Base-by-base conservation (phyloP, 73 alveolate species). In the Paramecium pentaurelia region DNA sequence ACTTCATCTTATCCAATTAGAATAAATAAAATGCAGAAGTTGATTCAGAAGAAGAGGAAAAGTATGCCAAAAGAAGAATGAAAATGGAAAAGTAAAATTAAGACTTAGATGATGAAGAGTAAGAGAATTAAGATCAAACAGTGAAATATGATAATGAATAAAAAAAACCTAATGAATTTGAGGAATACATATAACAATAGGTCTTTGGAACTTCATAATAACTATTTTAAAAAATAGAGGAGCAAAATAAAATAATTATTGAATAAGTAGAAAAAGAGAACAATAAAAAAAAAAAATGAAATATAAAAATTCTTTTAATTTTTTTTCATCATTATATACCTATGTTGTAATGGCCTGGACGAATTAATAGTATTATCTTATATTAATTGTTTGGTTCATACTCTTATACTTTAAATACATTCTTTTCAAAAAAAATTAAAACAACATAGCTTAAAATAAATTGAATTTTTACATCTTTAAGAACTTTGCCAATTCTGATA, bases 1-100 rank as follows among this genome's bases (percentile, higher is more conserved):
- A 60, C 20, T 6, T 60, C 27, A 47, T 60, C 16, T 27, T n/a
- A 30, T 58, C 4, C 2, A n/a, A 27, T 30, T 60, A 60, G 77
- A 71, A 28, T 28, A 71, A 71, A 34, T 34, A 71, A 34, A 10
- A 71, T 32, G 86, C 54, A 8, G 86, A 71, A 1, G 58, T 71
- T 25, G 86, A 71, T 71, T 71, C 86, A 8, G 86, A 71, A 34
- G 86, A 71, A 12, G 86, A 71, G 30, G 86, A 71, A 71, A 32
- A 32, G 10, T 71, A 71, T 71, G 86, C 86, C 2, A 28, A 34
- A 71, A 71, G 86, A 71, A 32, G 16, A 32, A n/a, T 6, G 3
- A 71, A 7, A 9, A 30, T 11, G 54, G 86, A 71, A 25, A 34
- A 71, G 12, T 9, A 71, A 6, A 34, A 47, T 12, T 47, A 47